Percentiles rank a stretch among this genome's conserved stretches.
Conservation (phyloP, 306 rosid species). For the Dalbergia oliveri region DNA sequence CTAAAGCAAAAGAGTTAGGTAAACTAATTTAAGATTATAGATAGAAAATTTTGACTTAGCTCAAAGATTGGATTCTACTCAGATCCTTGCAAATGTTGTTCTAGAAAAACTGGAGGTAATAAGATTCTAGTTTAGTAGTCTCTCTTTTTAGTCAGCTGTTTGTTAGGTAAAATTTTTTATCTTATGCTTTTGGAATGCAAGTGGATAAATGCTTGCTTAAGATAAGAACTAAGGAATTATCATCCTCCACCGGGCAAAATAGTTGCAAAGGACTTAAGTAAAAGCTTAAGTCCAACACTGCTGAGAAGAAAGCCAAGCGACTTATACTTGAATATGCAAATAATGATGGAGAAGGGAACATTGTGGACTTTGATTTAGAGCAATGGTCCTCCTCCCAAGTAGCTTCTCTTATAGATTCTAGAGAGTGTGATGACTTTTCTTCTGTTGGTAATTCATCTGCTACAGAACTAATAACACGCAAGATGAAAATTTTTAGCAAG, state of each 20-base stretch:
- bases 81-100: too few relatives aligned
- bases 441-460: constrained; percentile 54
- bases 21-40: constrained; percentile 62
- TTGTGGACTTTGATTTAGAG: constrained; percentile 66
- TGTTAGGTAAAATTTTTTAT: constrained; percentile 5
- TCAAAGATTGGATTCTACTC: too few relatives aligned
- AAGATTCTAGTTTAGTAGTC: neutral
- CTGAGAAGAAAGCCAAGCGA: constrained; percentile 85
- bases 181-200: constrained; percentile 40
- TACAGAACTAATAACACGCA: constrained; percentile 53
- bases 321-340: constrained; percentile 84
- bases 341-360: constrained; percentile 55
- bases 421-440: constrained; percentile 61
- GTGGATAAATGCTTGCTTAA: constrained; percentile 88
- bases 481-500: constrained; percentile 60
- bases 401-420: constrained; percentile 63
- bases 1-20: constrained; percentile 61
- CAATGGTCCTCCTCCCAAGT: constrained; percentile 73
- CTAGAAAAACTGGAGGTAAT: too few relatives aligned
- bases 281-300: constrained; percentile 57
- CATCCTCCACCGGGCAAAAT: constrained; percentile 69
- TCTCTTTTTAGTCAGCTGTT: constrained; percentile 19
- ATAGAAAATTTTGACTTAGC: constrained; percentile 69
- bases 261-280: constrained; percentile 83
- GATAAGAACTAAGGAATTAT: constrained; percentile 76